Percentiles rank a stretch among this genome's conserved stretches.
phyloP scores from a whole-genome alignment of 2,329 filamentous ascomycete genomes.

The Aspergillus fumigatus region DNA sequence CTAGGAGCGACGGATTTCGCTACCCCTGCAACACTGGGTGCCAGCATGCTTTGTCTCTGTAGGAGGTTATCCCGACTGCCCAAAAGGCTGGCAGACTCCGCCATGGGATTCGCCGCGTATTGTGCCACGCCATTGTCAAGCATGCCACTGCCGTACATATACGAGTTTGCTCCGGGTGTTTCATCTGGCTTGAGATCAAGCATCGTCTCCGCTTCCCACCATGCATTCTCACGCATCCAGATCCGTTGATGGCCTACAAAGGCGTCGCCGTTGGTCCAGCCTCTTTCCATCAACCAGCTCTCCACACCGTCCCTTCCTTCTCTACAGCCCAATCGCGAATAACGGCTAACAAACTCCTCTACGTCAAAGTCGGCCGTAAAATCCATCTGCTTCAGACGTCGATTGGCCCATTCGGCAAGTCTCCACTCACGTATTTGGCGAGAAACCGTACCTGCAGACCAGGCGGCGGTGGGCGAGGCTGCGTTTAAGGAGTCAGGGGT shows the following conservation, averaged over 20 bases:
- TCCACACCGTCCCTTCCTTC: constrained; percentile 91
- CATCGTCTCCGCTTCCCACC: constrained; percentile 98
- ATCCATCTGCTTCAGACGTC: constrained; percentile 83
- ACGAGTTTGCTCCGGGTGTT: constrained; percentile 36
- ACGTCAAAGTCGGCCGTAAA: constrained; percentile 96
- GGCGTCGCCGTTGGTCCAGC: constrained; percentile 97
- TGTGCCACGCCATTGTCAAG: constrained; percentile 71
- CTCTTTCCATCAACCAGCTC: constrained; percentile 87
- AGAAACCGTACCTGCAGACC: constrained; percentile 90
- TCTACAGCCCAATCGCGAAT: constrained; percentile 75
- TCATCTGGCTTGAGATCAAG: constrained; percentile 76
- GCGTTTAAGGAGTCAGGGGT: constrained; percentile 67
- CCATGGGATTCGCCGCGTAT: constrained; percentile 52
- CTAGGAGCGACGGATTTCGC: constrained; percentile 51
- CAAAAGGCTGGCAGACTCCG: constrained; percentile 57
- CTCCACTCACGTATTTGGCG: constrained; percentile 91
- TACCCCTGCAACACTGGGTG: constrained; percentile 47
- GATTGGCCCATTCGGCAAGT: constrained; percentile 93
- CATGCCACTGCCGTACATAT: constrained; percentile 52
- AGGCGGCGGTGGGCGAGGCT: constrained; percentile 70
- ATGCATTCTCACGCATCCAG: constrained; percentile 90
- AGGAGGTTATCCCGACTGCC: constrained; percentile 66
- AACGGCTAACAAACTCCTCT: constrained; percentile 84
- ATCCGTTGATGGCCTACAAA: constrained; percentile 85
- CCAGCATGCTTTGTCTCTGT: constrained; percentile 44